Percentiles rank a stretch among this genome's conserved stretches.
Evolutionary conservation across 2,329 filamentous ascomycete species (phyloP).

Genomic region (Mariannaea elegans): DNA sequence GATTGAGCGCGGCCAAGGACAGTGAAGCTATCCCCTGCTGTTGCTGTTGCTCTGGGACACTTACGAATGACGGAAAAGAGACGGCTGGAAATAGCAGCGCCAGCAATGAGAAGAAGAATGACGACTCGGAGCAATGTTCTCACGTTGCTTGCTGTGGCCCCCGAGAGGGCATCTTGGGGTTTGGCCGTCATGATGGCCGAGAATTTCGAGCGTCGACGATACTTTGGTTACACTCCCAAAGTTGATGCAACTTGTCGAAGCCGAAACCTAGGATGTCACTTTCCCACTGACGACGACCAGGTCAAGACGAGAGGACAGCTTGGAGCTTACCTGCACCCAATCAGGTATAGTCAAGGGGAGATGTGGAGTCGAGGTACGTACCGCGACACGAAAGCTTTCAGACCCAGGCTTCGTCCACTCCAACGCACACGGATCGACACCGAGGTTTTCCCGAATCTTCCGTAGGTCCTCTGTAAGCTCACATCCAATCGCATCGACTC

Average conservation of each 20-base stretch:
- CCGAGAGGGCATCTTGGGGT: constrained; percentile 68
- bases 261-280: constrained; percentile 38
- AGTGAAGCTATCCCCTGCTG: neutral
- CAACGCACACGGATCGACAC: constrained; percentile 12
- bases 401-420: neutral
- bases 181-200: constrained; percentile 56
- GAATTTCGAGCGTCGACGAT: constrained; percentile 41
- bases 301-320: constrained; percentile 52
- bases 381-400: constrained; percentile 21
- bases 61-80: constrained; percentile 98
- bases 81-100: constrained; percentile 89
- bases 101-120: constrained; percentile 91
- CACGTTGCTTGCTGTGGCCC: constrained; percentile 83
- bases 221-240: constrained; percentile 30
- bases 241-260: constrained; percentile 47
- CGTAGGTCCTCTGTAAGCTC: too few species aligned
- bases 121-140: constrained; percentile 86
- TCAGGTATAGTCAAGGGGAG: constrained; percentile 23
- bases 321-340: constrained; percentile 50
- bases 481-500: constrained; percentile 30
- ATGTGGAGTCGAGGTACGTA: constrained; percentile 37
- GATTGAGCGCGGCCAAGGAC: neutral
- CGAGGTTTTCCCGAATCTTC: constrained; percentile 35
- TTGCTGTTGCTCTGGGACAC: constrained; percentile 48
- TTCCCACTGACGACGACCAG: constrained; percentile 26